phyloP scores from a whole-genome alignment of 768 basidiomycete genomes.

The Erythrobasidium yunnanense region DNA sequence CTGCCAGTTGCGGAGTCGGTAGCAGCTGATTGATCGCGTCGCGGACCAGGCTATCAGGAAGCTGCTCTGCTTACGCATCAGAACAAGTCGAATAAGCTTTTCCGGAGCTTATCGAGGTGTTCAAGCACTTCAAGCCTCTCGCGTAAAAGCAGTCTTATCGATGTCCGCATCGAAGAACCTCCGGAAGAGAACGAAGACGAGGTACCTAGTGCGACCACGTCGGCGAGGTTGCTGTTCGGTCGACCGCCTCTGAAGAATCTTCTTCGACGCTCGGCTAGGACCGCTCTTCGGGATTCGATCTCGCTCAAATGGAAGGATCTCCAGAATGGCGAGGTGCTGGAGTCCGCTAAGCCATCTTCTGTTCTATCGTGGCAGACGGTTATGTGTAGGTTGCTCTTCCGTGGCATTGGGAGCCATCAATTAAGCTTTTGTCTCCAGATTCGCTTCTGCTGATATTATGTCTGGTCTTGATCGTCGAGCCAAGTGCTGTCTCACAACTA shows the following conservation, averaged over 20 bases:
- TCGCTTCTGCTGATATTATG: too few relatives aligned
- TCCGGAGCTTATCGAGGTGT: background rate
- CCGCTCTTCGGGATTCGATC: conserved; percentile 5
- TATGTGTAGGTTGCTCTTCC: too few relatives aligned
- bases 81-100: background rate
- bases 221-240: background rate
- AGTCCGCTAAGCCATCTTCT: too few relatives aligned
- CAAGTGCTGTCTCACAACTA: too few relatives aligned
- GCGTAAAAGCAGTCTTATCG: background rate
- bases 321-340: background rate
- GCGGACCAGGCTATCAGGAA: conserved; percentile 13
- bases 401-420: too few relatives aligned
- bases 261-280: background rate
- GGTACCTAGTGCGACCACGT: background rate
- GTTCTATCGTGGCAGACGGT: too few relatives aligned
- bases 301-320: background rate
- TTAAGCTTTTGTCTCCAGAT: too few relatives aligned
- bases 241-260: conserved; percentile 15
- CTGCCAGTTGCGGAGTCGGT: too few relatives aligned
- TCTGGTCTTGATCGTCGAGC: too few relatives aligned
- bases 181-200: background rate
- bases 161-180: conserved; percentile 20
- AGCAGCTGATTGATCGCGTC: too few relatives aligned
- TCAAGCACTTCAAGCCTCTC: conserved; percentile 17
- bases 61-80: conserved; percentile 1